Base-by-base conservation (phyloP, 2,329 filamentous ascomycete species). In the Pseudogymnoascus sp. region DNA sequence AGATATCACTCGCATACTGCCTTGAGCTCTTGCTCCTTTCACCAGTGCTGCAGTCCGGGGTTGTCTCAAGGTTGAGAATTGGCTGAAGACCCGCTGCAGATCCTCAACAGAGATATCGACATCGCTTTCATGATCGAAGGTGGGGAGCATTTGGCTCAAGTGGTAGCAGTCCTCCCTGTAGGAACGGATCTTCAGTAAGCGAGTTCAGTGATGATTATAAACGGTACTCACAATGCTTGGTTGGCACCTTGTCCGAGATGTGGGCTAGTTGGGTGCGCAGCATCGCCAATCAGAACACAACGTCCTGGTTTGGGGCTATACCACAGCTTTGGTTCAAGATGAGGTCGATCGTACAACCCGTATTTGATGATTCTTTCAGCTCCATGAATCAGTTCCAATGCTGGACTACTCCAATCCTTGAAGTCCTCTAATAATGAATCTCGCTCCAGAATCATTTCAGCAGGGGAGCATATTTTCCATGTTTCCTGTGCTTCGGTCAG, bases 281-380 rank as follows among this genome's bases (percentile, higher is more conserved):
- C 33, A 36, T 36, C 33, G 33, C 33, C 33, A 36, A 36, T 36
- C 33, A 36, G 33, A 36, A 36, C 33, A 36, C 33, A 36, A 36
- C 33, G 33, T 36, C 33, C 33, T 36, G 10, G 33, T 36, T 36
- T 36, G 33, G 33, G 33, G 33, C 33, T 36, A 36, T 36, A 21
- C 4, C 27, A 3, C 29, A 58, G n/a, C 13, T 36, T 36, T 36
- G 33, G 33, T 36, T 36, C 33, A 36, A 36, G 1, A 70, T 75
- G 15, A 77, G 69, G 2, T 75, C 75, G 10, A 76, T 62, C 1
- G 75, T 73, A 55, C 33, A 36, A 36, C 33, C 69, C 68, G 35
- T 66, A 70, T 33, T 68, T 70, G 62, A 69, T 67, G 18, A 70
- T 63, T 9, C 68, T 62, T 61, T 69, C 66, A 5, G 68, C 63